Evolutionary conservation across 148 eudicot genomes (phyloP), one percentile per base, ranked within the genome.

Genomic region (Rhododendron molle): DNA sequence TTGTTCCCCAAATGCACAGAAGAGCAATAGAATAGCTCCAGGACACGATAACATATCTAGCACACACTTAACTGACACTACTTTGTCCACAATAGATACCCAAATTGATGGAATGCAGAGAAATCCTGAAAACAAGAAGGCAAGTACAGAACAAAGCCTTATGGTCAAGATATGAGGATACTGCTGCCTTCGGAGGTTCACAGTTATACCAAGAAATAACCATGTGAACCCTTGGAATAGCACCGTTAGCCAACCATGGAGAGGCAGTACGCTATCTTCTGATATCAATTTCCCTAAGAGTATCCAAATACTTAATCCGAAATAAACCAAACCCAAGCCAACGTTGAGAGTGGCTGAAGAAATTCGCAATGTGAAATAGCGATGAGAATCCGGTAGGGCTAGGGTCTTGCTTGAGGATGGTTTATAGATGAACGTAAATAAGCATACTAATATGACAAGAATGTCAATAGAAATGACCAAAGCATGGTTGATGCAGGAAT

Each of bases 1-100:
- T 58, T 78, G 88, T 6, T 92, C 93, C 87, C 84, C 90, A 85
- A 90, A 95, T 43, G 96, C 86, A 82, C 97, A 91, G 26, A 92
- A 82, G 84, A 95, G 60, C 86, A 95, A 44, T 78, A 95, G 86
- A 88, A 88, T 78, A 44, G 93, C 92, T 88, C 95, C 98, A 38
- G 92, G 74, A 89, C 93, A 91, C 58, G 90, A 88, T 2, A 88
- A 21, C 26, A 89, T 60, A 89, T 94, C 98, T 56, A 93, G 89
- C 52, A 78, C 90, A 49, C 32, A 87, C 87, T 92, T 84, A 2
- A 50, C 82, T 30, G 84, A 83, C 46, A 36, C 50, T 78, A 12
- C 69, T 56, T 83, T 86, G 5, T 84, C 38, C 47, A 80, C 77
- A 78, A 86, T 54, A 0, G 44, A 52, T 28, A 83, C 85, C 76